Base-by-base conservation (phyloP, 2,329 filamentous ascomycete genomes). In the Helotiales sp. region DNA sequence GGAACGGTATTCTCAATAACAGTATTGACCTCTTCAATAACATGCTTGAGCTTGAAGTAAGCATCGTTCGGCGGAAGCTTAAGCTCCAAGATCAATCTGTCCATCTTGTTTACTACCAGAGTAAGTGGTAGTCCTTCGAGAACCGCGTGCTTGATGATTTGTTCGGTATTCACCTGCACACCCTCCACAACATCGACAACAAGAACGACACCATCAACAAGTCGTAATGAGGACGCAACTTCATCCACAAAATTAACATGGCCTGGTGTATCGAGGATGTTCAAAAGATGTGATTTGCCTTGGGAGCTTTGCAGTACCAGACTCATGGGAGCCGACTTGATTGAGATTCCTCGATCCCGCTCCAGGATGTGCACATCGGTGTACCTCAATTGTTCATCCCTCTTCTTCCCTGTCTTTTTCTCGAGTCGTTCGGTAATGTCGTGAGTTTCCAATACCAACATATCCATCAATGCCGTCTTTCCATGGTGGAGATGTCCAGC, bases 161-260 rank as follows among this genome's bases (percentile, higher is more conserved):
- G 92, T 80, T 99, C 95, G 0, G 96, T 97, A 79, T 97, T 97
- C 75, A 96, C 87, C 81, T 98, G 96, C n/a, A 99, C 94, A n/a
- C 96, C 96, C 79, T 99, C 96, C 1, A 99, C 93, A 24, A 97
- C 93, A 78, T 99, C 96, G 17, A 99, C 94, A 15, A 99, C 91
- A 58, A 99, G 82, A 61, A 96, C 95, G 26, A 98, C 89, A 67
- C 96, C 96, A 77, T 99, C 96, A 3, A 92, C 94, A 61, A 99
- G 81, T 49, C 96, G 89, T 74, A 97, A 83, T 0, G 93, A 91
- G 4, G 93, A 90, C 8, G 96, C 96, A 43, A 99, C 93, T 79
- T 99, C 96, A 77, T 99, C 96, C 49, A 96, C 95, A 78, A 99
- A 99, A 79, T 99, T 97, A 77, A 98, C 96, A 78, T 99, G 96